Evolutionary conservation across 148 eudicot genomes (phyloP).

Genomic region (Vaccinium myrtillus): DNA sequence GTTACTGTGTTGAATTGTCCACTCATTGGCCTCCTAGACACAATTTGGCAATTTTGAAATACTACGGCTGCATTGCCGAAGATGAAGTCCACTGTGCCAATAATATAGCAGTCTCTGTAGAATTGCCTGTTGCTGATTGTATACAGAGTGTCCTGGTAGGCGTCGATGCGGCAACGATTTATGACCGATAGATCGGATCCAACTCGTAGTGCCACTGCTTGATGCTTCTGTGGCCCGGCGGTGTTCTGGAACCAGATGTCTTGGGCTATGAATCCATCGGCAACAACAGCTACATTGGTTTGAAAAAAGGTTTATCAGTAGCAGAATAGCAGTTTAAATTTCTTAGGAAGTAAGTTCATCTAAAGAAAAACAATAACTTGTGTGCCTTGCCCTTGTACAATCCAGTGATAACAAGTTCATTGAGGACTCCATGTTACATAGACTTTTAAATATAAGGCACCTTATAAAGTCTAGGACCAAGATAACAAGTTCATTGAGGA

Average conservation of each 20-base stretch:
- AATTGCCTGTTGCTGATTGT: slow-evolving; percentile 33
- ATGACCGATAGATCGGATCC: slow-evolving; percentile 41
- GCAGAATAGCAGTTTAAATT: neutral
- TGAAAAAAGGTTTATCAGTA: neutral
- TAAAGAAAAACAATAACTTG: neutral
- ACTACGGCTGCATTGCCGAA: slow-evolving; percentile 47
- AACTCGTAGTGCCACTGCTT: slow-evolving; percentile 45
- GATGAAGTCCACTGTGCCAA: slow-evolving; percentile 40
- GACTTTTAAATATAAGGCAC: no score
- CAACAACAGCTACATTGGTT: slow-evolving; percentile 34
- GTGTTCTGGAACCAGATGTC: slow-evolving; percentile 44
- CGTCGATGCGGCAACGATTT: slow-evolving; percentile 38
- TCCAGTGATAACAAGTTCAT: neutral
- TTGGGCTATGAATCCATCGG: slow-evolving; percentile 40
- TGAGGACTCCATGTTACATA: neutral
- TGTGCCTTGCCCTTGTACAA: neutral
- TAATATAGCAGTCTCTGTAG: slow-evolving; percentile 38
- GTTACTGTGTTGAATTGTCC: slow-evolving; percentile 40
- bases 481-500: neutral
- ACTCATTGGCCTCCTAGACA: slow-evolving; percentile 32
- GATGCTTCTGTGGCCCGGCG: slow-evolving; percentile 37
- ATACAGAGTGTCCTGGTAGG: slow-evolving; percentile 45
- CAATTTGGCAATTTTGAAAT: slow-evolving; percentile 34
- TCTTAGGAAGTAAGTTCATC: neutral
- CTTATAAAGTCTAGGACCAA: no score